Base-by-base conservation (phyloP, 225 moss, liverwort and hornwort genomes). In the Ulota crispa region DNA sequence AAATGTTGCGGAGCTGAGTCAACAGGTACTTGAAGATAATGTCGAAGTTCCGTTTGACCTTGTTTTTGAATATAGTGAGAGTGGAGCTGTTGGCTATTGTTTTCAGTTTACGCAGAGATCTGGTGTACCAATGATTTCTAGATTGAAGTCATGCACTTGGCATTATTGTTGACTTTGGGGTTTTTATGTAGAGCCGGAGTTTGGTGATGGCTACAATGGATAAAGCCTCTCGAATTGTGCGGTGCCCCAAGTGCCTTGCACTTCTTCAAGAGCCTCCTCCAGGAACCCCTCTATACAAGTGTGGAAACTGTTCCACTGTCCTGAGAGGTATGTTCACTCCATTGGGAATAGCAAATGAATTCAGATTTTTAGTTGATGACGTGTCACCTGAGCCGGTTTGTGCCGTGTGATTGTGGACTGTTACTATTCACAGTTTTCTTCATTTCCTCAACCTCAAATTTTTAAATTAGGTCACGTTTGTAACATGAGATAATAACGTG, bases 201-300 rank as follows among this genome's bases (percentile, higher is more conserved):
- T 78, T 78, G 74, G 69, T 65, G 76, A 83, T 81, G 87, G 78
- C 87, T 80, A 80, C 86, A 80, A 90, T 90, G 86, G 90, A 88
- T 62, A 84, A 56, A 75, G 70, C 80, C 59, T 72, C 86, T 82
- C 88, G 90, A 78, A 88, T 90, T 84, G 90, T 90, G 21, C 86
- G 88, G 71, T 90, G 90, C 45, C 90, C 90, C 13, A 90, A 88
- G 84, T 90, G 90, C 75, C 88, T 86, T 83, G 88, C 90, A 23
- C 90, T 90, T 70, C 79, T 90, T 73, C 88, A 84, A 83, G 90
- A 90, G 75, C 90, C 90, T 84, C 86, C 88, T 80, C 82, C 67
- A 53, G 90, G 88, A 78, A 90, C 86, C 55, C 88, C 90, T 61
- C 67, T 90, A 21, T 90, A 90, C 80, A 90, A 90, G 86, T 90